These are phyloP conservation scores for Diaporthe australafricana DNA, from an alignment of 2,329 filamentous ascomycete species.

Conservation along the genomic window DNA sequence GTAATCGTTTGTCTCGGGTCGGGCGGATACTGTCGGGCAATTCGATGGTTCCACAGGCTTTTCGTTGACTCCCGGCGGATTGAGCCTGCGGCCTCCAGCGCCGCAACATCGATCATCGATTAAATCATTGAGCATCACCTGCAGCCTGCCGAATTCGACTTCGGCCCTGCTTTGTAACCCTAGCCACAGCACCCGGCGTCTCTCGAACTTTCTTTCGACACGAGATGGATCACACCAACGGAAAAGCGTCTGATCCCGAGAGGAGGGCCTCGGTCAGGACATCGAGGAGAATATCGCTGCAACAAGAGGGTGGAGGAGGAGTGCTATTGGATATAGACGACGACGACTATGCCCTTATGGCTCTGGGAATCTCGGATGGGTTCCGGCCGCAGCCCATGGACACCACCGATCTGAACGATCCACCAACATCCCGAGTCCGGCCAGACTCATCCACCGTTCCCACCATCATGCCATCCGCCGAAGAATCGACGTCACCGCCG, in stretches of 20 bases:
- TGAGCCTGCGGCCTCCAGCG: conserved; percentile 33
- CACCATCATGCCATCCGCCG: neutral
- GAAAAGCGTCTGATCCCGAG: conserved; percentile 35
- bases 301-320: conserved; percentile 23
- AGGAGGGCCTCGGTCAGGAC: conserved; percentile 36
- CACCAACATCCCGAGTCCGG: conserved; percentile 6
- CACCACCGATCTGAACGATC: neutral
- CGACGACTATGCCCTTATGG: conserved; percentile 35
- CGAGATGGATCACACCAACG: conserved; percentile 30
- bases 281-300: conserved; percentile 31
- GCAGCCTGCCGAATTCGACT: neutral
- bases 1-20: conserved; percentile 10
- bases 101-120: conserved; percentile 23
- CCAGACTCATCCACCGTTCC: conserved; percentile 3
- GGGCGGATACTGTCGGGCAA: conserved; percentile 29
- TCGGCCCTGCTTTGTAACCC: neutral
- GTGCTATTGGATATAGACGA: conserved; percentile 23
- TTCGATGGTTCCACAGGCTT: conserved; percentile 37
- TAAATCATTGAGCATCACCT: neutral
- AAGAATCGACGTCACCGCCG: conserved; percentile 10
- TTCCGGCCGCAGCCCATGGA: conserved; percentile 29
- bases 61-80: conserved; percentile 33
- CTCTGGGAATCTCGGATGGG: conserved; percentile 36
- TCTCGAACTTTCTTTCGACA: conserved; percentile 14
- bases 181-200: neutral